A percentile compares a stretch with the other conserved stretches of the same genome.
These are phyloP conservation scores for Gnomoniopsis sp. DNA, from an alignment of 2,329 filamentous ascomycete genomes.

Conservation along the genomic window DNA sequence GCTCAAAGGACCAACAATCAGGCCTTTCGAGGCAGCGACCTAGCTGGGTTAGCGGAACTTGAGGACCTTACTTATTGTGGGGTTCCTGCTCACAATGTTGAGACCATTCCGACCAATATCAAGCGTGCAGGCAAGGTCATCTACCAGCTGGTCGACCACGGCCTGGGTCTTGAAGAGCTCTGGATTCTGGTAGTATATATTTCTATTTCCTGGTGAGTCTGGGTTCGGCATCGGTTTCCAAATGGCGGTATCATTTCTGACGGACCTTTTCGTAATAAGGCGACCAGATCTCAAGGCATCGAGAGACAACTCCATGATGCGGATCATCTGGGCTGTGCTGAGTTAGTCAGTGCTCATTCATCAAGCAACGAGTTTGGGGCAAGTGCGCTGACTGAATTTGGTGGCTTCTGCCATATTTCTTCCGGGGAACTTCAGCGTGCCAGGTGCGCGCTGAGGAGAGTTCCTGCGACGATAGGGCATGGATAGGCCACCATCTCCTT, in stretches of 20 bases:
- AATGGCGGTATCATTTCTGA: background rate
- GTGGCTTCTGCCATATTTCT: slow-evolving; percentile 42
- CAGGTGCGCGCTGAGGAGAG: slow-evolving; percentile 10
- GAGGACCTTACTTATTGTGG: background rate
- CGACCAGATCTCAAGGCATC: slow-evolving; percentile 53
- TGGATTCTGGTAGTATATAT: slow-evolving; percentile 76
- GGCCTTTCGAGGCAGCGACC: slow-evolving; percentile 72
- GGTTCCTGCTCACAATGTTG: slow-evolving; percentile 58
- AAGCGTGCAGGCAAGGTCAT: slow-evolving; percentile 71
- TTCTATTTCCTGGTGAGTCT: slow-evolving; percentile 44
- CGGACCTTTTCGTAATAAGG: slow-evolving; percentile 60
- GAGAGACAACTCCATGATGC: slow-evolving; percentile 58
- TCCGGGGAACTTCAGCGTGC: slow-evolving; percentile 42
- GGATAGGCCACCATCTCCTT: slow-evolving; percentile 37
- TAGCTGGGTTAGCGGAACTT: slow-evolving; percentile 28
- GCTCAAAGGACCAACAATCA: slow-evolving; percentile 58
- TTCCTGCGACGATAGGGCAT: slow-evolving; percentile 42
- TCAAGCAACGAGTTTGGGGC: background rate
- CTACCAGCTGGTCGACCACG: slow-evolving; percentile 68
- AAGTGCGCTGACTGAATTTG: slow-evolving; percentile 44
- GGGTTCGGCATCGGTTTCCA: background rate
- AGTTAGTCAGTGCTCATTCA: background rate
- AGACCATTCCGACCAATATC: slow-evolving; percentile 60
- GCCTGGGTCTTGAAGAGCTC: slow-evolving; percentile 67
- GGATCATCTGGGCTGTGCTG: slow-evolving; percentile 49